Evolutionary conservation across 2,329 filamentous ascomycete genomes (phyloP), one percentile per base, ranked within the genome.

Genomic region (Diaporthe aspalathi): DNA sequence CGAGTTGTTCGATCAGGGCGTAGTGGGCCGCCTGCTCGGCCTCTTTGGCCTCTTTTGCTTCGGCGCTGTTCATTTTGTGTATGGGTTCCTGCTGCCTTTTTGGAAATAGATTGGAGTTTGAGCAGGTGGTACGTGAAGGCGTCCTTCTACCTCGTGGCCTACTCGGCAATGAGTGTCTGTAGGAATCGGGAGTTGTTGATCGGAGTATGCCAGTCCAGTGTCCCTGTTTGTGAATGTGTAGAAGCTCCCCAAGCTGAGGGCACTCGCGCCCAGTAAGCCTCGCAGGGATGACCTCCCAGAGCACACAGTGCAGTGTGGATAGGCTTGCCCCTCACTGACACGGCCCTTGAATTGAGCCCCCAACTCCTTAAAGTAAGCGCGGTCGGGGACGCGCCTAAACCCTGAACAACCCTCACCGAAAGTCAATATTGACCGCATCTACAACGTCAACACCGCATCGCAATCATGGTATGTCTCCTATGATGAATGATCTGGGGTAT

Each of bases 1-100:
- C 96, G 78, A 98, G 93, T 80, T 93, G 86, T 82, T 98, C 94
- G 76, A 99, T 91, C 73, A 98, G 92, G 76, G 90, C 88, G 80
- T 94, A 93, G 80, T 98, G 95, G 57, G 92, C 92, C 74, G 96
- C 92, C 80, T 94, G 85, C 57, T 87, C 93, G 75, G 93, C 92
- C 88, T 91, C 77, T 49, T 78, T 40, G 75, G 73, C 73, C 76
- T 77, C 72, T 53, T 71, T 72, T 27, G 74, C 62, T 72, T 72
- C 50, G 32, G 17, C 45, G 57, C 63, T 67, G 57, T 45, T 60
- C 38, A 67, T 49, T 67, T 65, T 71, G 70, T 50, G 56, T 4
- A 16, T 43, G 29, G 45, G 12, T 17, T 32, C 9, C n/a, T 14
- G 14, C n/a, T 49, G 11, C 49, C 43, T 2, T 22, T 3, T 38